Percentiles rank a stretch among this genome's conserved stretches.
These are phyloP conservation scores for Eucalyptus polyanthemos DNA, from an alignment of 345 rosid genomes.

Conservation along the genomic window DNA sequence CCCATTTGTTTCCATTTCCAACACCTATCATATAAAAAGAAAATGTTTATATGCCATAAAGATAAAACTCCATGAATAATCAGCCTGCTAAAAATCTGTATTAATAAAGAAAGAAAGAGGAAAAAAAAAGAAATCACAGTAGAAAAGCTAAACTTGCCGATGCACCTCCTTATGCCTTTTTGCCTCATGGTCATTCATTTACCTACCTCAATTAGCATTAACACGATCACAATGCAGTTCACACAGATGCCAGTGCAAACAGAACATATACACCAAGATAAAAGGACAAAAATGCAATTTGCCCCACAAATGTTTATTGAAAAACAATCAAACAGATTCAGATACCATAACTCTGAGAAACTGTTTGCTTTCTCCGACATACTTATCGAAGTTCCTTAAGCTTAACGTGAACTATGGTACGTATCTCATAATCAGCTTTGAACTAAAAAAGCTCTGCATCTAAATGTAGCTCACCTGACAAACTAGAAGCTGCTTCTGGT, in stretches of 20 bases:
- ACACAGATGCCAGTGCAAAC: not conserved
- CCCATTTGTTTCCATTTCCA: constrained; percentile 72
- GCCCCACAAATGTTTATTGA: not conserved
- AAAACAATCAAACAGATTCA: not conserved
- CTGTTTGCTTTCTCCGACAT: not conserved
- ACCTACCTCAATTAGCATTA: not conserved
- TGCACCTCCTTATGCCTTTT: not conserved
- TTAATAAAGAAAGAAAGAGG: not conserved
- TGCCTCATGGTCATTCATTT: not conserved
- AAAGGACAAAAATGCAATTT: not conserved
- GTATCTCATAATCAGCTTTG: not conserved
- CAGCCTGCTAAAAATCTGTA: not conserved
- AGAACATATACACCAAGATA: not conserved
- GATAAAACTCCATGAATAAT: not conserved
- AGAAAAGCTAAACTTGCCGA: not conserved
- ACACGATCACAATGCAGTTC: not conserved
- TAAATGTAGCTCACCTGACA: constrained; percentile 52
- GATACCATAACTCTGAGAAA: not conserved
- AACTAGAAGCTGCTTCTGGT: constrained; percentile 95
- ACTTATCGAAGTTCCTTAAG: not conserved
- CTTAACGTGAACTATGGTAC: not conserved
- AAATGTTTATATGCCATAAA: not conserved
- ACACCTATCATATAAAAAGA: constrained; percentile 26
- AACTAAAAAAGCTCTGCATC: not conserved
- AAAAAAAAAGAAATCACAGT: not conserved